These are phyloP conservation scores for Volvox carteri DNA, from an alignment of 163 green algal species.

Conservation along the genomic window DNA sequence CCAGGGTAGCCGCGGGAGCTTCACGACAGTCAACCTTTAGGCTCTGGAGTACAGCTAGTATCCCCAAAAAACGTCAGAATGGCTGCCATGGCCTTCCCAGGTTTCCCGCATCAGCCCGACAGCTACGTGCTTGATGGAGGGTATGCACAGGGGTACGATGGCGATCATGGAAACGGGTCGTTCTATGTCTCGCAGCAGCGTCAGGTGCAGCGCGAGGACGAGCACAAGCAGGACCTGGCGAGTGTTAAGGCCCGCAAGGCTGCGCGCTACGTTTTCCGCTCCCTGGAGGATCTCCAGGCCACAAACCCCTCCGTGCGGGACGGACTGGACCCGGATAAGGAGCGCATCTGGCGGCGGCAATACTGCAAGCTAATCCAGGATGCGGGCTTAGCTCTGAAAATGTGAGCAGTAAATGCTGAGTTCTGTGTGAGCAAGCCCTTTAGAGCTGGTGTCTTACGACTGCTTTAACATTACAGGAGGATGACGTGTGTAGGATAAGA, in stretches of 20 bases:
- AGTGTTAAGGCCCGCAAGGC: not conserved
- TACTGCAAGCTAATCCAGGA: conserved; percentile 69
- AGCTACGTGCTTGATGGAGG: conserved; percentile 23
- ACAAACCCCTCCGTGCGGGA: conserved; percentile 59
- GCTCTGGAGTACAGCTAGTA: not conserved
- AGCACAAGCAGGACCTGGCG: conserved; percentile 39
- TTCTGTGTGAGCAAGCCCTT: too few species aligned
- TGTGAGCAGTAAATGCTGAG: too few species aligned
- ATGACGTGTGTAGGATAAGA: too few species aligned
- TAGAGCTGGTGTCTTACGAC: too few species aligned
- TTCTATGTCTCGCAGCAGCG: conserved; percentile 17
- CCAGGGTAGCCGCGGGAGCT: conserved; percentile 14
- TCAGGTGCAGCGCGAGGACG: conserved; percentile 35
- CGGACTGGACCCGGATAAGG: conserved; percentile 62
- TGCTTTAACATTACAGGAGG: too few species aligned
- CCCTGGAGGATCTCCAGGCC: conserved; percentile 29
- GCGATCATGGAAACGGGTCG: not conserved
- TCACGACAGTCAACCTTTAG: not conserved
- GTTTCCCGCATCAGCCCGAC: conserved; percentile 26
- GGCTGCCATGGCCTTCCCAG: conserved; percentile 27
- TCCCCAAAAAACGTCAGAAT: not conserved
- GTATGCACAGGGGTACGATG: conserved; percentile 6
- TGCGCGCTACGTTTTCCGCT: not conserved
- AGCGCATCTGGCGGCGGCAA: conserved; percentile 58
- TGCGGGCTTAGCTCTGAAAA: conserved; percentile 56